phyloP scores from a whole-genome alignment of 202 grass and related monocot species.

The Cymbopogon flexuosus region DNA sequence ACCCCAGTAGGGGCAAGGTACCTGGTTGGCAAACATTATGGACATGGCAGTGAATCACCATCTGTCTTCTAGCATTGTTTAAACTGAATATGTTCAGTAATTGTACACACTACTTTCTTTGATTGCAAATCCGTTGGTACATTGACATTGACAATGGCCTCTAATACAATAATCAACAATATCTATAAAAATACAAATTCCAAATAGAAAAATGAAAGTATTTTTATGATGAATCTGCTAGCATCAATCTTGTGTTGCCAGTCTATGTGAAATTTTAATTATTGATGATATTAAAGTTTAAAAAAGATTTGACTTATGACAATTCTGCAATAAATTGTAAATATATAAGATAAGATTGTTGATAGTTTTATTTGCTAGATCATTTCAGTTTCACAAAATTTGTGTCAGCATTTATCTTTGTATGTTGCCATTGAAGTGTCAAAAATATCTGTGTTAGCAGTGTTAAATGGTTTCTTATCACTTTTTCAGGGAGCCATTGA shows the following conservation, averaged over 20 bases:
- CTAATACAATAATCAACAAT: background rate
- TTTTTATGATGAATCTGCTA: background rate
- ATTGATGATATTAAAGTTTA: background rate
- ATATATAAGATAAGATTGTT: background rate
- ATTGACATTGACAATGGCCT: background rate
- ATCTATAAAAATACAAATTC: background rate
- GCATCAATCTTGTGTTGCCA: background rate
- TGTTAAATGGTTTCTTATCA: constrained; percentile 15
- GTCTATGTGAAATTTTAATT: background rate
- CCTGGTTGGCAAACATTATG: background rate
- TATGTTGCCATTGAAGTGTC: background rate
- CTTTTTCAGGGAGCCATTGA: constrained; percentile 68
- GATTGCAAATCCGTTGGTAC: background rate
- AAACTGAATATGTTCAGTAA: background rate
- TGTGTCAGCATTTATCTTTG: background rate
- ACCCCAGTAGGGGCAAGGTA: constrained; percentile 56
- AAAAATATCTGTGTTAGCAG: constrained; percentile 4
- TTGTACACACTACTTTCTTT: background rate
- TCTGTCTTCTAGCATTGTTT: background rate
- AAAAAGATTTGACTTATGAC: background rate
- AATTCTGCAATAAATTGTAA: background rate
- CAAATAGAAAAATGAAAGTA: background rate
- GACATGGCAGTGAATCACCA: background rate
- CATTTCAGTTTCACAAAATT: background rate
- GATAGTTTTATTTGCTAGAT: background rate